Evolutionary conservation across 1,284 basidiomycete genomes (phyloP).

Genomic region (Puccinia hordei): DNA sequence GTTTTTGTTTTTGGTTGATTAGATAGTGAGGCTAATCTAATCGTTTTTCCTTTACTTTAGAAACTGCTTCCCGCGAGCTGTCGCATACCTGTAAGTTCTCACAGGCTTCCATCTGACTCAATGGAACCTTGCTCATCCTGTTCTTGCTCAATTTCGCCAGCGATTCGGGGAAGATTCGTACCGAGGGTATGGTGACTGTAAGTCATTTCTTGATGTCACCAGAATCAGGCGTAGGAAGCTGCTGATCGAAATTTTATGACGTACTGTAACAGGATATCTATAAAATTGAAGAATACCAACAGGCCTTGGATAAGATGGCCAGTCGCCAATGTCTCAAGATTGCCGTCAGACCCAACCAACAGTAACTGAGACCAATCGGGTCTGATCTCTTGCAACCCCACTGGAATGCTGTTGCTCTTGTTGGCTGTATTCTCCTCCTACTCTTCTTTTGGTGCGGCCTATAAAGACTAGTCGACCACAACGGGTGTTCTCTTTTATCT

Average conservation of each 20-base stretch:
- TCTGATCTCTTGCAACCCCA: neutral
- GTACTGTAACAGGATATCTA: slow-evolving; percentile 63
- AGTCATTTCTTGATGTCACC: neutral
- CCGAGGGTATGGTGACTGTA: slow-evolving; percentile 72
- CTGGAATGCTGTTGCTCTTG: slow-evolving; percentile 9
- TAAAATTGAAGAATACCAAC: slow-evolving; percentile 74
- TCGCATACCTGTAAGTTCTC: slow-evolving; percentile 68
- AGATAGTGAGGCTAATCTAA: slow-evolving; percentile 5
- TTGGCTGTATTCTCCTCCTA: too few relatives aligned
- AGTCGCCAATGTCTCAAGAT: slow-evolving; percentile 61
- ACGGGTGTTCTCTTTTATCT: too few relatives aligned
- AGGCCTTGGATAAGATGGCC: slow-evolving; percentile 80
- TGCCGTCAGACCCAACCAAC: slow-evolving; percentile 57
- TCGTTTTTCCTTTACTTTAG: slow-evolving; percentile 63
- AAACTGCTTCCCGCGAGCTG: slow-evolving; percentile 81
- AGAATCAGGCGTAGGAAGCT: neutral
- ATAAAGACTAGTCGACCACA: too few relatives aligned
- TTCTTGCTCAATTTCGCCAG: neutral
- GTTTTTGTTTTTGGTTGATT: slow-evolving; percentile 65
- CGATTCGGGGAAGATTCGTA: slow-evolving; percentile 76
- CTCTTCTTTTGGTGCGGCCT: too few relatives aligned
- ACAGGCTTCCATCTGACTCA: neutral
- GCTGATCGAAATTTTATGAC: neutral
- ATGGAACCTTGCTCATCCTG: neutral
- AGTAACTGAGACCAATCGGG: neutral